phyloP scores from a whole-genome alignment of 495 filamentous ascomycete species.

The Chaetomium cochliodes region DNA sequence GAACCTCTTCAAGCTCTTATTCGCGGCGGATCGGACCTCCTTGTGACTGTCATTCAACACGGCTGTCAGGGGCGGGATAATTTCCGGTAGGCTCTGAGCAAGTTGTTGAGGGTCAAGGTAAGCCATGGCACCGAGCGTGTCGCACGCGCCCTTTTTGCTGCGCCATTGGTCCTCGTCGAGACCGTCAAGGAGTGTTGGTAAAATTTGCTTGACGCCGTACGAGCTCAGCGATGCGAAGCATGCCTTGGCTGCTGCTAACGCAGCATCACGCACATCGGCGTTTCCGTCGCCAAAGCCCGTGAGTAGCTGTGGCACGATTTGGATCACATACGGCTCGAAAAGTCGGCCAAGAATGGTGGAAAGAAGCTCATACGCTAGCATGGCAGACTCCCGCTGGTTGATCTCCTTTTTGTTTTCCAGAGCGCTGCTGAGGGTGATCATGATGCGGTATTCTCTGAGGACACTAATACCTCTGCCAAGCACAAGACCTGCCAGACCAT shows the following conservation, averaged over 20 bases:
- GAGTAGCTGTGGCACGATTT: slow-evolving; percentile 88
- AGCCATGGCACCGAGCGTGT: slow-evolving; percentile 94
- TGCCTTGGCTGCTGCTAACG: slow-evolving; percentile 87
- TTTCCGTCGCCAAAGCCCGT: slow-evolving; percentile 84
- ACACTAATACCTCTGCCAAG: slow-evolving; percentile 80
- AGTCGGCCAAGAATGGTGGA: slow-evolving; percentile 78
- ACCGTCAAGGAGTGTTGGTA: slow-evolving; percentile 88
- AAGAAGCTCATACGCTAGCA: slow-evolving; percentile 87
- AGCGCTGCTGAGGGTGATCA: slow-evolving; percentile 71
- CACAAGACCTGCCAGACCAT: slow-evolving; percentile 88
- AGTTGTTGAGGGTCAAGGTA: slow-evolving; percentile 95
- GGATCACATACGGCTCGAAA: slow-evolving; percentile 95
- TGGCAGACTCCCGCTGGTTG: slow-evolving; percentile 81
- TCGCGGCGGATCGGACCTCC: slow-evolving; percentile 86
- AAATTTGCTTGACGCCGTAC: slow-evolving; percentile 89
- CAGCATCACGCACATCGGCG: slow-evolving; percentile 86
- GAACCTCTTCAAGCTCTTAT: slow-evolving; percentile 93
- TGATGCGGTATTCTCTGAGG: slow-evolving; percentile 79
- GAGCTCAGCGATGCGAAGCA: slow-evolving; percentile 92
- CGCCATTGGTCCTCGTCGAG: slow-evolving; percentile 95
- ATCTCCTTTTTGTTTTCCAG: slow-evolving; percentile 89
- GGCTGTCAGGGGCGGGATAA: slow-evolving; percentile 89
- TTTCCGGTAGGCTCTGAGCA: slow-evolving; percentile 86
- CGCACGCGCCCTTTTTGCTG: slow-evolving; percentile 96
- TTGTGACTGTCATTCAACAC: slow-evolving; percentile 98